phyloP scores from a whole-genome alignment of 2,329 filamentous ascomycete species.

The Chaetomium strumarium region DNA sequence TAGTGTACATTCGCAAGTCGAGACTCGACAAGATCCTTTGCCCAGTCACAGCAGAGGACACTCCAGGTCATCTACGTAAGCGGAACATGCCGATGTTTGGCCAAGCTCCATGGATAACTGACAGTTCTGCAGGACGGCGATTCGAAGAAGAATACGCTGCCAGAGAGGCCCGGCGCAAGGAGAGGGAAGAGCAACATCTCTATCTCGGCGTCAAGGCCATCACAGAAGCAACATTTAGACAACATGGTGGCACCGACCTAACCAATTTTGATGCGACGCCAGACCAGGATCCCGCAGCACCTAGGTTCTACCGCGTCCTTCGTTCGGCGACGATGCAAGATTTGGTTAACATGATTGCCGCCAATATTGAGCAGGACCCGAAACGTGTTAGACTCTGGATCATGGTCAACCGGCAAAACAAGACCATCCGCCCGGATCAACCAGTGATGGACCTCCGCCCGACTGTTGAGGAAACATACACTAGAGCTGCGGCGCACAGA shows the following conservation, averaged over 20 bases:
- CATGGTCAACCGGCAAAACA: constrained; percentile 98
- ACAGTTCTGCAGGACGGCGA: constrained; percentile 47
- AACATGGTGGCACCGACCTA: constrained; percentile 80
- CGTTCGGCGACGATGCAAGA: constrained; percentile 71
- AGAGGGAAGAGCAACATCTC: constrained; percentile 88
- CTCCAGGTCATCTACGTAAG: constrained; percentile 74
- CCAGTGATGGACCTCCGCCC: constrained; percentile 72
- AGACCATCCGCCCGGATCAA: constrained; percentile 86
- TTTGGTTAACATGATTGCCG: constrained; percentile 63
- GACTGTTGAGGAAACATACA: constrained; percentile 65
- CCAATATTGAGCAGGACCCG: constrained; percentile 62
- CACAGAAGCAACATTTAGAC: constrained; percentile 72
- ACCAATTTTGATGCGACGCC: constrained; percentile 59
- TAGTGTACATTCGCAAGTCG: constrained; percentile 92
- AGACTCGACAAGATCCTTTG: constrained; percentile 77
- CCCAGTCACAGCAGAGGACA: constrained; percentile 68
- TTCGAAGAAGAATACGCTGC: constrained; percentile 77
- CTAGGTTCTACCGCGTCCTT: constrained; percentile 66
- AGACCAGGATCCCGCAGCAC: constrained; percentile 56
- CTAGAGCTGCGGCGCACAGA: constrained; percentile 50
- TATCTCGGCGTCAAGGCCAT: constrained; percentile 83
- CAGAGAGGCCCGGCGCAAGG: constrained; percentile 72
- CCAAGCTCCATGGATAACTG: background rate
- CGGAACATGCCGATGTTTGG: constrained; percentile 11
- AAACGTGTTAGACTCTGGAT: constrained; percentile 79